Base-by-base conservation (phyloP, 768 basidiomycete species). In the Serendipita sp. region DNA sequence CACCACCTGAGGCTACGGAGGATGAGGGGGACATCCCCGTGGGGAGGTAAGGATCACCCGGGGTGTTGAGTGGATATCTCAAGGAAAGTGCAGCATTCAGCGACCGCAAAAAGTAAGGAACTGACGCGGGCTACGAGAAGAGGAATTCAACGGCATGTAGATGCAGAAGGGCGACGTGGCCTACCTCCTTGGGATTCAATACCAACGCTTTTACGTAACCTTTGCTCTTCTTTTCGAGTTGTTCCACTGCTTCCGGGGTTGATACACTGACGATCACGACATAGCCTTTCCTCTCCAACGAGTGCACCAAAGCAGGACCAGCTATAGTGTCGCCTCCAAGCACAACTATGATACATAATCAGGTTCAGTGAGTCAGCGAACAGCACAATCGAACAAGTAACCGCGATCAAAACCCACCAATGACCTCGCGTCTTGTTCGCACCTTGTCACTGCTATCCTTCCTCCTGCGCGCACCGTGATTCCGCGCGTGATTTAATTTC, bases 121-220 rank as follows among this genome's bases (percentile, higher is more conserved):
- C 78, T 2, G 84, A 84, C 1, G 79, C 82, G 33, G 85, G 84
- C 90, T 92, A 63, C 42, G 45, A 58, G 41, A 30, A 16, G 11
- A 28, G 26, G 34, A 20, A 16, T 41, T 33, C 3, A 24, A 28
- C 50, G 24, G 14, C 34, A n/a, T 31, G 14, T 30, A 42, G 14
- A 38, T 20, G 53, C 38, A 38, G 3, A 41, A 50, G 20, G 22
- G 60, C 31, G 41, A 14, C 61, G 9, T 11, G 43, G 66, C 77
- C 44, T 68, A 86, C 90, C 78, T 90, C 84, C 61, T 75, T 76
- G 0, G 90, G 85, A 72, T 93, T 85, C 42, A 93, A 79, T 31
- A 93, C 83, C 63, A 92, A 79, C 0, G 85, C 90, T 60, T 85
- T 84, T 62, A 91, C 81, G 71, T 81, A 91, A 28, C 92, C 92